Evolutionary conservation across 768 basidiomycete genomes (phyloP).

Genomic region (Clitopilus passeckerianus): DNA sequence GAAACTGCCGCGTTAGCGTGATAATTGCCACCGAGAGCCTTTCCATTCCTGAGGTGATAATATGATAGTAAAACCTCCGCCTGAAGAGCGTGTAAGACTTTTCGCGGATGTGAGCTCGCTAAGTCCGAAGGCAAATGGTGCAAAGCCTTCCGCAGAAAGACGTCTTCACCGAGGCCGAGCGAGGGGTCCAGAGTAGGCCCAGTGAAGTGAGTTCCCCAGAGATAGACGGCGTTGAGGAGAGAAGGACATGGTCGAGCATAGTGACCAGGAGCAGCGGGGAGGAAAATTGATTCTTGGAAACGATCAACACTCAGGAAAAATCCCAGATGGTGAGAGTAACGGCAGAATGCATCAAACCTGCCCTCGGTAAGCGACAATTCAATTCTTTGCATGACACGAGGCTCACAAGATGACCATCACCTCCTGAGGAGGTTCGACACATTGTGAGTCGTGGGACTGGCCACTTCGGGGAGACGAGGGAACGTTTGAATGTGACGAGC

Average conservation of each 20-base stretch:
- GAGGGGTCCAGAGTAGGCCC: not conserved
- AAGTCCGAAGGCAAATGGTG: not conserved
- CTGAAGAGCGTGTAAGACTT: constrained; percentile 3
- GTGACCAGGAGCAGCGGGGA: not conserved
- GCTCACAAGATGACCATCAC: constrained; percentile 10
- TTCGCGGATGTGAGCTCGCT: constrained; percentile 1
- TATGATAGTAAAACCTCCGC: not conserved
- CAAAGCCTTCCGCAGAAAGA: not conserved
- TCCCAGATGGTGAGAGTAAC: not conserved
- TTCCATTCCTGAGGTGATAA: not conserved
- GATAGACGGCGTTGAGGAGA: not conserved
- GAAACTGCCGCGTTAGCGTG: not conserved
- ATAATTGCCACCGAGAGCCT: not conserved
- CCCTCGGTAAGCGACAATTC: not conserved
- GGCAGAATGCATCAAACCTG: constrained; percentile 1
- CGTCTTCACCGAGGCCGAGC: constrained; percentile 15
- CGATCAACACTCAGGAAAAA: not conserved
- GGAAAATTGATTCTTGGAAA: not conserved
- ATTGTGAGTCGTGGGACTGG: not conserved
- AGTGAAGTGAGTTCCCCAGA: not conserved
- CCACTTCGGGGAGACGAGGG: not conserved
- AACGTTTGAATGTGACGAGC: constrained; percentile 5
- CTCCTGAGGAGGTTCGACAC: constrained; percentile 9
- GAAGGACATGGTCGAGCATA: not conserved
- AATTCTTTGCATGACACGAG: not conserved